A percentile compares a stretch with the other conserved stretches of the same genome.
phyloP scores from a whole-genome alignment of 495 filamentous ascomycete genomes.

The Thozetella sp. region DNA sequence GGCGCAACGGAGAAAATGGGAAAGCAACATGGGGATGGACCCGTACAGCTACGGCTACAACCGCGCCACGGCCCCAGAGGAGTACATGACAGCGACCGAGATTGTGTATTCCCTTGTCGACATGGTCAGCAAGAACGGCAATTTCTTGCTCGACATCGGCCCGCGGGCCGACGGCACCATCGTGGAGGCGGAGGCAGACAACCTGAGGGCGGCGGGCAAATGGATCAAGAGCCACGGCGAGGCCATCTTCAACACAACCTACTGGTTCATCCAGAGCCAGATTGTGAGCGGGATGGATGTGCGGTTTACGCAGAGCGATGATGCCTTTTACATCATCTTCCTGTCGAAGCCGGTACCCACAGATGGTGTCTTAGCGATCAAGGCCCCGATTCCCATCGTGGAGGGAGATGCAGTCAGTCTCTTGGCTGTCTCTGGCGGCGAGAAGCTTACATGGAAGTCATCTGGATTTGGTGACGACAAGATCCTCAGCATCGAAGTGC shows the following conservation, averaged over 20 bases:
- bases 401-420: conserved; percentile 37
- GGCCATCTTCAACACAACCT: conserved; percentile 57
- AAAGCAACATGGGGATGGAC: conserved; percentile 56
- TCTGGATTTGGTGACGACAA: conserved; percentile 22
- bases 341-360: conserved; percentile 18
- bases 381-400: conserved; percentile 37
- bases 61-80: conserved; percentile 42
- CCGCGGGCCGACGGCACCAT: conserved; percentile 55
- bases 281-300: conserved; percentile 34
- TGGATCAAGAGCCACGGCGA: conserved; percentile 56
- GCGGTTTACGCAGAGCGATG: conserved; percentile 50
- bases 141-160: conserved; percentile 56
- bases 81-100: conserved; percentile 52
- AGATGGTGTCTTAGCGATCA: conserved; percentile 25
- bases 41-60: conserved; percentile 60
- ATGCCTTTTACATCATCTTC: conserved; percentile 51
- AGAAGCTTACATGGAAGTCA: background rate
- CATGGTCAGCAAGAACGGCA: conserved; percentile 58
- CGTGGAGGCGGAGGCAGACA: conserved; percentile 42
- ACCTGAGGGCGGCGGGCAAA: conserved; percentile 45
- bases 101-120: conserved; percentile 51
- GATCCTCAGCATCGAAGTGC: conserved; percentile 26
- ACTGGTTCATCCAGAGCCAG: conserved; percentile 55
- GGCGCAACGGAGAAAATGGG: conserved; percentile 55
- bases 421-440: conserved; percentile 8